Conservation (phyloP, 345 rosid species). For the Adansonia digitata region DNA sequence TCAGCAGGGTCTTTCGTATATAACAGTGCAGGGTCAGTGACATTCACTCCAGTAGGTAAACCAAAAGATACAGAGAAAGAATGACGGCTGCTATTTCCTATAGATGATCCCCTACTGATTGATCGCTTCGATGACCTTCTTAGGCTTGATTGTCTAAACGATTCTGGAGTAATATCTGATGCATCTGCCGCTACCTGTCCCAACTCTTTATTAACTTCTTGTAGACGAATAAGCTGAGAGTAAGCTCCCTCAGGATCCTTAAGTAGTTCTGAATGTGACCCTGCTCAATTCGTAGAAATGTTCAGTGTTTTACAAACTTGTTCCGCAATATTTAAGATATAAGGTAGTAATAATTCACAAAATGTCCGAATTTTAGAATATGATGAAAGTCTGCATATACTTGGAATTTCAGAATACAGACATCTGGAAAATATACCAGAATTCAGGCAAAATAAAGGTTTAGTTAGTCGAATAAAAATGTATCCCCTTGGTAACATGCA, state of each 20-base stretch:
- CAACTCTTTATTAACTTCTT: conserved; percentile 48
- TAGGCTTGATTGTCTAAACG: conserved; percentile 25
- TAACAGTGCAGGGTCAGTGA: not conserved
- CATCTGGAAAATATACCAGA: too few relatives aligned
- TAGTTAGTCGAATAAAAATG: not conserved
- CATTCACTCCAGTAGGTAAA: conserved; percentile 18
- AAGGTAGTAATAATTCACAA: not conserved
- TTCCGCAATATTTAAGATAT: not conserved
- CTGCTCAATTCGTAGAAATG: conserved; percentile 23
- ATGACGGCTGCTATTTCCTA: conserved; percentile 32
- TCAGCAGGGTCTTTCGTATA: conserved; percentile 19
- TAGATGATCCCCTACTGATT: conserved; percentile 37
- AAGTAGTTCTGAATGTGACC: conserved; percentile 61
- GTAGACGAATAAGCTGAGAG: conserved; percentile 69
- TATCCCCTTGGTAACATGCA: not conserved
- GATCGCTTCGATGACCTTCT: conserved; percentile 19
- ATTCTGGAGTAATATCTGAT: not conserved
- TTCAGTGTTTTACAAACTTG: not conserved
- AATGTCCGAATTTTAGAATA: too few relatives aligned
- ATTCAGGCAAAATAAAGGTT: not conserved
- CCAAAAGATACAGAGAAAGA: conserved; percentile 27
- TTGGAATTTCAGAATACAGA: too few relatives aligned
- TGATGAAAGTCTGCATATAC: not conserved
- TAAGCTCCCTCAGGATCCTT: conserved; percentile 77
- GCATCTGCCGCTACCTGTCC: conserved; percentile 26